Base-by-base conservation (phyloP, 306 rosid genomes). In the Vachellia collinsii region DNA sequence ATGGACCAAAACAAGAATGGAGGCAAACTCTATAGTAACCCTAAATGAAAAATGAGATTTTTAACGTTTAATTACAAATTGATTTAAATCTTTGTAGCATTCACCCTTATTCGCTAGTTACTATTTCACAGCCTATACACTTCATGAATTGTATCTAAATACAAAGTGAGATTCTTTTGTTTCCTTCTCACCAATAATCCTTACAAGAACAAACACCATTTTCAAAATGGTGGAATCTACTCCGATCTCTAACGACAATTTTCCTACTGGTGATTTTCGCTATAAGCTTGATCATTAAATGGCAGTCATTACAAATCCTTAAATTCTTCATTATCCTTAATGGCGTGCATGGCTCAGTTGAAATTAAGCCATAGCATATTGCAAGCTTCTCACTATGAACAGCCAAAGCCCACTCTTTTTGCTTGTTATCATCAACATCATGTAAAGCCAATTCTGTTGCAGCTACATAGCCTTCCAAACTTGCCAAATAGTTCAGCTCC, bases 311-410 rank as follows among this genome's bases (percentile, higher is more conserved):
- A 71, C 89, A 85, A 14, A 88, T 83, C 77, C 91, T 83, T 38
- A 88, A 50, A 63, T 78, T 85, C 41, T 88, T 83, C 44, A 79
- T 88, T 17, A 88, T 61, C 79, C 86, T 88, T 16, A 83, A 25
- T 50, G 79, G 81, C n/a, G 87, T 81, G 77, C 29, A 13, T 11
- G 81, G 81, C 63, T 75, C 54, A 38, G 87, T 85, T 44, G 84
- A 81, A 82, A 88, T 83, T 59, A 88, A 34, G 61, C 91, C 91
- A 61, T 81, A 83, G 81, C 85, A 42, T 78, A 83, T 72, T 10
- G 86, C 89, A 25, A 88, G 91, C 75, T 86, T 86, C 89, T 88
- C 91, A 43, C 89, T 81, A 36, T 88, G 91, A 8, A 85, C 82
- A 22, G 83, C 78, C 77, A 85, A 75, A 76, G 88, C 86, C 79